Conservation (phyloP, 1,284 basidiomycete species). For the Pyrrhoderma lamaoense region DNA sequence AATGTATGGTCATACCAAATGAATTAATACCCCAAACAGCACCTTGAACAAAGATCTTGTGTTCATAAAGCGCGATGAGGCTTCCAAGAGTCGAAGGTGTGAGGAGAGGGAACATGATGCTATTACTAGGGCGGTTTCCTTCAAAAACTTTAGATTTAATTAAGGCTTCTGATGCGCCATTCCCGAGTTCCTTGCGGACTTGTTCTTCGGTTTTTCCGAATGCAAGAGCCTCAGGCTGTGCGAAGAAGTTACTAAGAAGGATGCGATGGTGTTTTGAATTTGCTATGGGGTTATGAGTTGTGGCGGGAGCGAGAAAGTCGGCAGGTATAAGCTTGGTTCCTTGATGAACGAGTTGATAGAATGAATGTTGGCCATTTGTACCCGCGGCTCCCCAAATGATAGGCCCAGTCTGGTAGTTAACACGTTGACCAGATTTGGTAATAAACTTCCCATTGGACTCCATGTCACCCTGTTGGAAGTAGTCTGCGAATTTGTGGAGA, state of each 20-base stretch:
- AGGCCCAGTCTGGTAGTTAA: constrained; percentile 96
- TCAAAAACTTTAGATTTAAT: constrained; percentile 98
- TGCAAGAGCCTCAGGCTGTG: constrained; percentile 93
- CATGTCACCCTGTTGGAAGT: constrained; percentile 99
- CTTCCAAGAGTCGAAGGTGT: constrained; percentile 87
- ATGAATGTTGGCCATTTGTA: constrained; percentile 98
- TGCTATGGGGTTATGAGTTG: constrained; percentile 86
- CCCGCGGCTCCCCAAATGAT: constrained; percentile 99
- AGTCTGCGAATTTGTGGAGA: constrained; percentile 98
- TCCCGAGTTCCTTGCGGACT: constrained; percentile 74
- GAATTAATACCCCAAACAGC: constrained; percentile 98
- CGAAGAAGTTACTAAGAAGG: constrained; percentile 96
- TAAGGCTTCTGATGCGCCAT: constrained; percentile 70
- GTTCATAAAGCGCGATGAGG: constrained; percentile 90
- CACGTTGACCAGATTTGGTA: constrained; percentile 88
- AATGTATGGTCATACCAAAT: constrained; percentile 51
- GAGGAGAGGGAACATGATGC: constrained; percentile 89
- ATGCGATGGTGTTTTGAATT: constrained; percentile 93
- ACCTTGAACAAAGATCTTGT: constrained; percentile 99
- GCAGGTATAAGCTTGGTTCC: constrained; percentile 89
- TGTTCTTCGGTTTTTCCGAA: constrained; percentile 95
- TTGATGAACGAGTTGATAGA: constrained; percentile 98
- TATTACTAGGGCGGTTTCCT: constrained; percentile 96
- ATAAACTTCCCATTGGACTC: constrained; percentile 98
- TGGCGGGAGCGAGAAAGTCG: constrained; percentile 94